Evolutionary conservation across 2,329 filamentous ascomycete genomes (phyloP).

Genomic region (Cytospora schulzeri): DNA sequence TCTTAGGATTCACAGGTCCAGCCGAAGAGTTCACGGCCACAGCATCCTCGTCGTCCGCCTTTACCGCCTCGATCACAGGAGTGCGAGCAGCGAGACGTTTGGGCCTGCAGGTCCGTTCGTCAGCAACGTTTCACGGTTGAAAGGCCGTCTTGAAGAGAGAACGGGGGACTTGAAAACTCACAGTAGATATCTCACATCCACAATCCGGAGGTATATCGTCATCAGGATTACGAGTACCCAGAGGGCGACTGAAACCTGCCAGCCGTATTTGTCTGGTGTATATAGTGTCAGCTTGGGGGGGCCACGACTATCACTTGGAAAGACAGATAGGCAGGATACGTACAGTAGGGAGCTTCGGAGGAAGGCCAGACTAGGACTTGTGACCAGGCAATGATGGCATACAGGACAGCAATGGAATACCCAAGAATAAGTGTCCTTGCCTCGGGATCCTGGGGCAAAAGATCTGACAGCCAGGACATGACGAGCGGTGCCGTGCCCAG

Average conservation of each 20-base stretch:
- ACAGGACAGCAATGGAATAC: conserved; percentile 51
- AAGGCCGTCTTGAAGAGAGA: neutral
- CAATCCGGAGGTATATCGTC: conserved; percentile 45
- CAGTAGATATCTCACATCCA: conserved; percentile 47
- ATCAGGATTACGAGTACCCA: conserved; percentile 49
- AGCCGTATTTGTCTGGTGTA: conserved; percentile 46
- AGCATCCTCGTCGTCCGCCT: conserved; percentile 18
- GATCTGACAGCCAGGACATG: conserved; percentile 55
- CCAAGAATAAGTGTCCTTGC: conserved; percentile 51
- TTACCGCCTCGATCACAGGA: conserved; percentile 11
- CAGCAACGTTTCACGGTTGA: neutral
- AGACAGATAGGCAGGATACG: conserved; percentile 28
- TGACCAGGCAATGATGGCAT: conserved; percentile 53
- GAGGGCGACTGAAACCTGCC: conserved; percentile 49
- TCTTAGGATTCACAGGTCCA: conserved; percentile 4
- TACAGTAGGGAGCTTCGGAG: conserved; percentile 51
- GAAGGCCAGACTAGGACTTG: conserved; percentile 56
- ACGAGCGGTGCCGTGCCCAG: conserved; percentile 55
- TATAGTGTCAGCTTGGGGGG: conserved; percentile 2
- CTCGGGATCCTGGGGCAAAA: conserved; percentile 49
- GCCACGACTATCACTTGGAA: neutral
- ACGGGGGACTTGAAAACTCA: neutral
- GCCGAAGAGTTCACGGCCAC: neutral
- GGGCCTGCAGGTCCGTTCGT: conserved; percentile 16
- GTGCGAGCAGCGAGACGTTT: conserved; percentile 8